Evolutionary conservation across 2,329 filamentous ascomycete species (phyloP).

Genomic region (Pleurostoma richardsiae): DNA sequence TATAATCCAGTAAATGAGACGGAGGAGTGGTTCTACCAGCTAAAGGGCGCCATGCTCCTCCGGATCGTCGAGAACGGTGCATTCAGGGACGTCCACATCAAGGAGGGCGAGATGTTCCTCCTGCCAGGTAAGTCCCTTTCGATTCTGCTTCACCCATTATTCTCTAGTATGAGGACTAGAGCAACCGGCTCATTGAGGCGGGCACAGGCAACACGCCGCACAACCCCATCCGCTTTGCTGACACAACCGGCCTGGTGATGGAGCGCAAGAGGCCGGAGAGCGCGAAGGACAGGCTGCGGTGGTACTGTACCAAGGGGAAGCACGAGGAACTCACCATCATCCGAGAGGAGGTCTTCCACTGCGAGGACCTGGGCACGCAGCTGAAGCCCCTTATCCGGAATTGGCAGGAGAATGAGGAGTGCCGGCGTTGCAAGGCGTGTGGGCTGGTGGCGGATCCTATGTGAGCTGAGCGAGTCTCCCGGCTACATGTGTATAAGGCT

Average conservation of each 20-base stretch:
- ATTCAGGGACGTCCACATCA: slow-evolving; percentile 11
- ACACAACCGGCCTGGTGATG: slow-evolving; percentile 14
- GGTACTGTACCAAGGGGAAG: slow-evolving; percentile 14
- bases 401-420: slow-evolving; percentile 12
- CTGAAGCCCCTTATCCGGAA: slow-evolving; percentile 13
- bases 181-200: too few species aligned
- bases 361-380: slow-evolving; percentile 13
- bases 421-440: slow-evolving; percentile 8
- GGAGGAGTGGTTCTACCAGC: slow-evolving; percentile 17
- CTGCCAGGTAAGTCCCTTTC: slow-evolving; percentile 2
- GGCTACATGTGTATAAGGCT: too few species aligned
- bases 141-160: neutral
- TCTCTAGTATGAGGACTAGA: neutral
- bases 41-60: slow-evolving; percentile 14
- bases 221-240: slow-evolving; percentile 12
- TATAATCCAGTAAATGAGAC: slow-evolving; percentile 11
- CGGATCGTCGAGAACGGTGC: slow-evolving; percentile 8
- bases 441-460: slow-evolving; percentile 7
- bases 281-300: slow-evolving; percentile 11
- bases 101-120: slow-evolving; percentile 12
- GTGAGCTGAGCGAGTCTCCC: too few species aligned
- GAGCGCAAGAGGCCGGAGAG: slow-evolving; percentile 12
- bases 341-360: slow-evolving; percentile 12
- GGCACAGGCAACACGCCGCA: slow-evolving; percentile 12
- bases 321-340: slow-evolving; percentile 12